A percentile compares a stretch with the other conserved stretches of the same genome.
These are phyloP conservation scores for Aspergillus neoniger DNA, from an alignment of 2,329 filamentous ascomycete genomes.

Conservation along the genomic window DNA sequence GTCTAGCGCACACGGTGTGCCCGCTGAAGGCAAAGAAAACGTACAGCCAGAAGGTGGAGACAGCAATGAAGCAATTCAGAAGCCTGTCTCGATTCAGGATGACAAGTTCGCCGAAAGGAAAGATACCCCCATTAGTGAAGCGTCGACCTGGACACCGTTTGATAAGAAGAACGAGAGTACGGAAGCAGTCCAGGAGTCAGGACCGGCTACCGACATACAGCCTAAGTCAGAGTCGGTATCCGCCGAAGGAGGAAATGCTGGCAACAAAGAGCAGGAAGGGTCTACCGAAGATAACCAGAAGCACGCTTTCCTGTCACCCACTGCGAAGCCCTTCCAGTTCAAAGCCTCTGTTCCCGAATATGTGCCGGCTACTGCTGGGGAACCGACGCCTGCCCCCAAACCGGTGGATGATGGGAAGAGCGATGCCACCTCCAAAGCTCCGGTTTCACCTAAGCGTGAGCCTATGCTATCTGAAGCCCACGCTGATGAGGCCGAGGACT, in stretches of 20 bases:
- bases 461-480: constrained; percentile 14
- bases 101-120: constrained; percentile 30
- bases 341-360: constrained; percentile 38
- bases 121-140: constrained; percentile 38
- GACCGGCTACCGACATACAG: constrained; percentile 16
- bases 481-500: constrained; percentile 33
- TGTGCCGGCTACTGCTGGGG: constrained; percentile 23
- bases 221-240: constrained; percentile 15
- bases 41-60: constrained; percentile 44
- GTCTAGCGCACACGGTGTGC: constrained; percentile 26
- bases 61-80: constrained; percentile 28
- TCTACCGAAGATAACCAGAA: constrained; percentile 28
- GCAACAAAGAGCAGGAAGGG: constrained; percentile 17
- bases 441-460: constrained; percentile 25
- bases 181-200: constrained; percentile 49
- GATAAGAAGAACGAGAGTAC: constrained; percentile 57
- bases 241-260: constrained; percentile 3
- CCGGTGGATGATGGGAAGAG: constrained; percentile 21
- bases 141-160: constrained; percentile 60
- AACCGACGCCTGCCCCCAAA: constrained; percentile 20
- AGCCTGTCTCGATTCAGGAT: constrained; percentile 47
- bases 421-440: constrained; percentile 35
- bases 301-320: constrained; percentile 67
- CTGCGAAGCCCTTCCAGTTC: constrained; percentile 68
- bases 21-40: constrained; percentile 42